A percentile compares a stretch with the other conserved stretches of the same genome.
These are phyloP conservation scores for Erysimum cheiranthoides DNA, from an alignment of 345 rosid species.

Conservation along the genomic window DNA sequence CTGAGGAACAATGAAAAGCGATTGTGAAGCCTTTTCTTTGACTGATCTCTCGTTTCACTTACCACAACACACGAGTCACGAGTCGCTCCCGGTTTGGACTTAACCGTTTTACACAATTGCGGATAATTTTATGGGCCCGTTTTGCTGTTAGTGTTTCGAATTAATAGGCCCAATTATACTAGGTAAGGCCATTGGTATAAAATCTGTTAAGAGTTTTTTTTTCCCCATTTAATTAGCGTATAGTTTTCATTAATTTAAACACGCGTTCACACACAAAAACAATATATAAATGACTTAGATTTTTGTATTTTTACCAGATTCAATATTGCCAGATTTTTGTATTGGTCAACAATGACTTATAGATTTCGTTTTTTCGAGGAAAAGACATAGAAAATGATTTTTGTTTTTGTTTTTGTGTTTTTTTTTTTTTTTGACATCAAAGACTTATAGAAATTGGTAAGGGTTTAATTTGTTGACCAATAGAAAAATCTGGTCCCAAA, in stretches of 20 bases:
- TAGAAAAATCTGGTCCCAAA: neutral
- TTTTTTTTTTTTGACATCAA: too few relatives aligned
- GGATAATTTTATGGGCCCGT: slow-evolving; percentile 20
- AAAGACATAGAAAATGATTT: neutral
- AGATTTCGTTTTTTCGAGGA: neutral
- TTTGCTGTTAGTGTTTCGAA: neutral
- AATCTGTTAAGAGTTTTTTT: too few relatives aligned
- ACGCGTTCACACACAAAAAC: too few relatives aligned
- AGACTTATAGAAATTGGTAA: neutral
- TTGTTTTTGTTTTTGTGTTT: too few relatives aligned
- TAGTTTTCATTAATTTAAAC: too few relatives aligned
- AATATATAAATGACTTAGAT: neutral
- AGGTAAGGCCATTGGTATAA: neutral
- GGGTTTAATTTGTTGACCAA: slow-evolving; percentile 17
- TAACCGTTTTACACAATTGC: neutral
- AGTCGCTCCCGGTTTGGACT: slow-evolving; percentile 18
- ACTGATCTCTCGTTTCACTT: slow-evolving; percentile 27
- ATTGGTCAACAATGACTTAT: neutral
- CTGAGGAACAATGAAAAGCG: slow-evolving; percentile 21
- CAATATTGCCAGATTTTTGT: neutral
- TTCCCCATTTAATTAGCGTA: too few relatives aligned
- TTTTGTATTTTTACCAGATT: neutral
- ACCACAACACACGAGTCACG: neutral
- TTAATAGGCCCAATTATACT: slow-evolving; percentile 13
- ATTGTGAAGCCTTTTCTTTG: neutral